Evolutionary conservation across 345 rosid species (phyloP), one percentile per base, ranked within the genome.

Genomic region (Streptanthus diversifolius): DNA sequence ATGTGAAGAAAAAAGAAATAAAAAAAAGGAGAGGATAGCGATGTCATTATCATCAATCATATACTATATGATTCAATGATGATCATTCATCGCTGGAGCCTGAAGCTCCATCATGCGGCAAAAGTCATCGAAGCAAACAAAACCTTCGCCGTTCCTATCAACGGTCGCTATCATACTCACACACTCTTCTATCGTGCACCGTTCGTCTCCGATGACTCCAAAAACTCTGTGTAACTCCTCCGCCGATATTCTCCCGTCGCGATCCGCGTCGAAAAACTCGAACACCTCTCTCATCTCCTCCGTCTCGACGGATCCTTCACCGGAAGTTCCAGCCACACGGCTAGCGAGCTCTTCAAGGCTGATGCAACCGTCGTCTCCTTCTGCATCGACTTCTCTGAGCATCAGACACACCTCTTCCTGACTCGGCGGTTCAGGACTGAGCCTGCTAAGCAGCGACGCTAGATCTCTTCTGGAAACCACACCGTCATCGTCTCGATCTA

Each of bases 121-220:
- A 62, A 95, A 95, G 74, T 95, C 99, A 48, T 85, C 87, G 70
- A 91, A 95, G 78, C 98, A 90, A 48, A 95, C 99, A 73, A 92
- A 88, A 30, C 98, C 99, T 4, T 88, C 91, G 7, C 86, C 88
- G 37, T 83, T 88, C 63, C 71, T 82, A 81, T 85, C 96, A 6
- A 92, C 97, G 1, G 52, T 81, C 1, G 86, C 90, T 79, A 95
- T 90, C 98, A 95, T 95, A 59, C 93, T 87, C 82, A 73, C 66
- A 86, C 99, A 95, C n/a, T 95, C 99, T 15, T 87, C 97, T 7
- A 95, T 18, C 80, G 97, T 84, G 90, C 92, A 88, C 78, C 62
- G 39, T 13, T 86, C 90, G 51, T 90, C 97, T 1, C 96, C 96
- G 1, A 95, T 73, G 1, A 79, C 82, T n/a, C 56, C 73, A 61